These are phyloP conservation scores for Diaporthe citrichinensis DNA, from an alignment of 2,329 filamentous ascomycete genomes.

Conservation along the genomic window DNA sequence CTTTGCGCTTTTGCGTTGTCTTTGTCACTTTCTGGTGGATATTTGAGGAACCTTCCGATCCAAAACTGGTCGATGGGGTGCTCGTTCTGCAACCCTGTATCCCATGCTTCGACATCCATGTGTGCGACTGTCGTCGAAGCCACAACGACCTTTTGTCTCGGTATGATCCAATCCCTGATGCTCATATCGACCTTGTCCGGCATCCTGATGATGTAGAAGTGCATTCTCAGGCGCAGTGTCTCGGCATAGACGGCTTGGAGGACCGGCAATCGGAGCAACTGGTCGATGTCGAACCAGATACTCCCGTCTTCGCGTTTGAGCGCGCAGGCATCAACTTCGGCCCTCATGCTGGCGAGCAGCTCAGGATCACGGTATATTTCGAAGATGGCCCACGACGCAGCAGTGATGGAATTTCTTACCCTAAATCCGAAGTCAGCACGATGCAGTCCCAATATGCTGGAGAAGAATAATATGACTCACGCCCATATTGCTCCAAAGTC, in stretches of 20 bases:
- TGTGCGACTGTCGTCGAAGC: conserved; percentile 49
- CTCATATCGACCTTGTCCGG: conserved; percentile 41
- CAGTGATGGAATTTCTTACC: not conserved
- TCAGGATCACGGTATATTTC: not conserved
- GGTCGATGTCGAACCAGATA: conserved; percentile 17
- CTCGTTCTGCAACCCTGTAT: conserved; percentile 42
- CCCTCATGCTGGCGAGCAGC: not conserved
- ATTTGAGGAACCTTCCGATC: conserved; percentile 47
- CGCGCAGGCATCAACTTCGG: not conserved
- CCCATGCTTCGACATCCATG: conserved; percentile 47
- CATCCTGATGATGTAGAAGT: conserved; percentile 50
- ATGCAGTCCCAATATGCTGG: not conserved
- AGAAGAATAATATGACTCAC: not conserved
- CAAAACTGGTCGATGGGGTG: conserved; percentile 48
- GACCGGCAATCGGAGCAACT: conserved; percentile 45
- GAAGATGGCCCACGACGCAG: not conserved
- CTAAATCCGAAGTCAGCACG: not conserved
- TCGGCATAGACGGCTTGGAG: conserved; percentile 50
- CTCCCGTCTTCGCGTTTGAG: not conserved
- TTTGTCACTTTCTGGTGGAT: not conserved
- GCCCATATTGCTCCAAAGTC: conserved; percentile 7
- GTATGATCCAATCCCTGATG: conserved; percentile 43
- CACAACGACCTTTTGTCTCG: conserved; percentile 45
- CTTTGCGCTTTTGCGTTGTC: not conserved
- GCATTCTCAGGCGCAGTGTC: conserved; percentile 49